Evolutionary conservation across 768 basidiomycete species (phyloP), one percentile per base, ranked within the genome.

Genomic region (Boletus rex-veris): DNA sequence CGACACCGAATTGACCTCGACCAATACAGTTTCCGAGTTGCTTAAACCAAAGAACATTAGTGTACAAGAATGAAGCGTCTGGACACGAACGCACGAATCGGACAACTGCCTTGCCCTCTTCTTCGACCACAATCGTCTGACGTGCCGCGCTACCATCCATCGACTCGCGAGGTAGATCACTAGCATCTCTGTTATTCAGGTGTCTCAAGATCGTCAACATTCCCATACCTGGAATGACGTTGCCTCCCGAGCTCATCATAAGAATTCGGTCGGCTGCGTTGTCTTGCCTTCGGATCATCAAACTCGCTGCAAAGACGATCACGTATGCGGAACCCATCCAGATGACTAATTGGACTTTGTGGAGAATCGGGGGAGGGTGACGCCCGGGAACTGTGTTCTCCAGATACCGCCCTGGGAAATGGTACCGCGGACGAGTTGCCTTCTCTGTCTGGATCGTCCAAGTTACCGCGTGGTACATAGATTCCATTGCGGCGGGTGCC

Each of bases 11-110:
- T 74, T 98, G 96, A 8, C 96, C 96, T 45, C 90, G 85, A 3
- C 96, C 96, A 58, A 99, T 96, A 68, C 92, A 95, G 71, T 97
- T 95, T 30, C 96, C 96, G 18, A 99, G 79, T 94, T 96, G 93
- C 96, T 98, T 65, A 30, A 60, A 41, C 10, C 18, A 38, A 35
- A 48, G 37, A 40, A 37, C 41, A 24, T 61, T 26, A 66, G 57
- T 52, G 46, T 46, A 47, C 38, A 56, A 14, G 43, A 42, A 36
- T 18, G 30, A 45, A 41, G 53, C 19, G 49, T 40, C 38, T 14
- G 30, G 24, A 33, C 8, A 41, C 41, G 51, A 38, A 79, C 92
- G 80, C 67, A 94, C 92, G 69, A 89, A 93, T 67, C 85, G 86
- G 48, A 87, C 83, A 7, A 88, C 77, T 16, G 84, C 74, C 74